Evolutionary conservation across 2,329 filamentous ascomycete species (phyloP).

Genomic region (Ophiostoma perfectum): DNA sequence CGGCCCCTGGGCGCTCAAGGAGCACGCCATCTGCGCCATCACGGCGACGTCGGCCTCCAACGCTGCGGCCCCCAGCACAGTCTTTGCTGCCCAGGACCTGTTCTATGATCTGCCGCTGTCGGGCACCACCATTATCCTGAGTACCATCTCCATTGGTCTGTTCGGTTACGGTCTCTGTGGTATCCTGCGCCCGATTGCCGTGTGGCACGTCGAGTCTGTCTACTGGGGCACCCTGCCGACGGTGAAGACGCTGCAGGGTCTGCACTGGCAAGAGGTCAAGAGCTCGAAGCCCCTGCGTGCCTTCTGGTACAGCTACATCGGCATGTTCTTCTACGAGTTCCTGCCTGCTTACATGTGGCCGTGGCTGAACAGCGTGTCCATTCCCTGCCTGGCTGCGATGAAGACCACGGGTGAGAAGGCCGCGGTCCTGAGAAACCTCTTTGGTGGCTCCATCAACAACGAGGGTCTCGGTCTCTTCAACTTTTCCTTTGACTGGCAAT

Average conservation of each 20-base stretch:
- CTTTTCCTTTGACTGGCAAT: conserved; percentile 52
- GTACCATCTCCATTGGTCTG: conserved; percentile 48
- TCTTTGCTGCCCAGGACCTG: conserved; percentile 46
- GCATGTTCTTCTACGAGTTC: conserved; percentile 48
- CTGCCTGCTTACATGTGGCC: conserved; percentile 52
- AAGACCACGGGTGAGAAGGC: conserved; percentile 44
- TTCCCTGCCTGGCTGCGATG: conserved; percentile 50
- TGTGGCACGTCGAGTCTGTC: conserved; percentile 52
- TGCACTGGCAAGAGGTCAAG: conserved; percentile 49
- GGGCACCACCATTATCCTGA: conserved; percentile 44
- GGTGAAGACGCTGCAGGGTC: conserved; percentile 49
- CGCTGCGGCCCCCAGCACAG: conserved; percentile 38
- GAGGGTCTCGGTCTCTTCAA: conserved; percentile 47
- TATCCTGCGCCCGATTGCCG: conserved; percentile 47
- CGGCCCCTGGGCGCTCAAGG: conserved; percentile 50
- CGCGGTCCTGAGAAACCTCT: conserved; percentile 42
- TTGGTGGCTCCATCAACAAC: conserved; percentile 48
- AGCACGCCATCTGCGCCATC: conserved; percentile 50
- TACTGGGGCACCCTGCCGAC: conserved; percentile 51
- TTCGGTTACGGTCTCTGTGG: conserved; percentile 53
- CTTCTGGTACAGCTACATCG: conserved; percentile 43
- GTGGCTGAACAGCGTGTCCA: conserved; percentile 51
- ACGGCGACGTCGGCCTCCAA: conserved; percentile 51
- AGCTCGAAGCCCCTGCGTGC: conserved; percentile 46
- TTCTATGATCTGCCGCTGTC: conserved; percentile 47